A percentile compares a stretch with the other conserved stretches of the same genome.
Conservation (phyloP, 164 flowering plant genomes). For the Buxus sempervirens region DNA sequence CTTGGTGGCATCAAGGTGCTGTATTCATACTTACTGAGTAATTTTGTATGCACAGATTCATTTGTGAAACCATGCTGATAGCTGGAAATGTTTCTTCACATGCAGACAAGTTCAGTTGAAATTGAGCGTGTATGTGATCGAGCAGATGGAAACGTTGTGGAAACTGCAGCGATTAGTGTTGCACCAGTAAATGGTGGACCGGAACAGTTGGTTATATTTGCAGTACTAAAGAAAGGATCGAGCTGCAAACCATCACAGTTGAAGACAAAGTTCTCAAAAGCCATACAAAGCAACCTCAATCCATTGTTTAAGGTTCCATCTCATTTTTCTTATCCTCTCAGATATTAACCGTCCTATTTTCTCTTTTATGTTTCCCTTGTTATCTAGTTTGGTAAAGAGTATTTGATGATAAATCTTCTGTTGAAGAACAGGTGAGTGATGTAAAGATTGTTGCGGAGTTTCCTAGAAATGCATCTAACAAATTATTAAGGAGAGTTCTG, state of each 20-base stretch:
- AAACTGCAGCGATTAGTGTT: conserved; percentile 80
- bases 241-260: conserved; percentile 35
- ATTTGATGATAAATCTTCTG: not conserved
- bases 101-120: conserved; percentile 91
- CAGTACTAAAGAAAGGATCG: conserved; percentile 60
- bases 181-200: conserved; percentile 76
- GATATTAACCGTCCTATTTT: too few relatives aligned
- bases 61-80: not conserved
- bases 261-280: conserved; percentile 60
- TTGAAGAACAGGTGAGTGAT: conserved; percentile 55
- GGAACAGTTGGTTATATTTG: conserved; percentile 63
- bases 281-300: conserved; percentile 78
- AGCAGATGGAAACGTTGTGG: conserved; percentile 60
- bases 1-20: conserved; percentile 96
- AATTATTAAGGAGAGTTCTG: conserved; percentile 74
- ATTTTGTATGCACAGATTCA: not conserved
- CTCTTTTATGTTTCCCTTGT: too few relatives aligned
- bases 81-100: not conserved
- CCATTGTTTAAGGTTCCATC: conserved; percentile 80
- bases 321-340: not conserved
- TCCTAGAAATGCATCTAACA: conserved; percentile 92
- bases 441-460: conserved; percentile 79
- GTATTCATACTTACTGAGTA: not conserved
- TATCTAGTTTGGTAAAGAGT: not conserved
- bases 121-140: conserved; percentile 84